Evolutionary conservation across 2,329 filamentous ascomycete species (phyloP), one percentile per base, ranked within the genome.

Genomic region (Fusarium papillatum): DNA sequence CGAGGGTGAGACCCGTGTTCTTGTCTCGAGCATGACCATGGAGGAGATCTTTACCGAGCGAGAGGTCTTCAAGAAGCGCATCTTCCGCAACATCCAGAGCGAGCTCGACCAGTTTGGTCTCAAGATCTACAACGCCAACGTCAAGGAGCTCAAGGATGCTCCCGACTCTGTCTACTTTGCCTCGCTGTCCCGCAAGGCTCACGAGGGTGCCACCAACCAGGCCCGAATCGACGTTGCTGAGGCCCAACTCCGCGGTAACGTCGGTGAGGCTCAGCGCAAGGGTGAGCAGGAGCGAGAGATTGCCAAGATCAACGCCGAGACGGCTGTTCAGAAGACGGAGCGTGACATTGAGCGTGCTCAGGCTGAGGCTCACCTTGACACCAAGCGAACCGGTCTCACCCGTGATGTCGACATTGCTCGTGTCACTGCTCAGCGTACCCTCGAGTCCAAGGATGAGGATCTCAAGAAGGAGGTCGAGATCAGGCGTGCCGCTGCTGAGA

Each of bases 11-110:
- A 96, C 94, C 1, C 90, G 95, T 70, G 93, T 95, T 8, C 91
- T 97, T 65, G 94, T 97, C 50, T 95, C 93, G 1, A 93, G 91
- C 78, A 96, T 97, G 94, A 96, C 94, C n/a, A 96, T 97, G 94
- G 95, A 96, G 82, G 95, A 97, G 84, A 94, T 97, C 70, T 96
- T 96, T 83, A 93, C 92, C 71, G 93, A 95, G 84, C 88, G 94
- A 39, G 92, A 94, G 77, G 87, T 93, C 53, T 95, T 95, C 87
- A 95, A 96, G 86, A 90, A 89, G 76, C 92, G 93, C 76, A 93
- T 94, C 78, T 93, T 93, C 84, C 88, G 88, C 75, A 94, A 95
- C 82, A 95, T 96, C 69, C 94, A 96, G 81, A 90, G 90, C 70
- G 95, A 97, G 82, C 89, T 98, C 3, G 89, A 93, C 75, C 93